These are phyloP conservation scores for Trypanosoma melophagium DNA, from an alignment of 208 protist species.

Conservation along the genomic window DNA sequence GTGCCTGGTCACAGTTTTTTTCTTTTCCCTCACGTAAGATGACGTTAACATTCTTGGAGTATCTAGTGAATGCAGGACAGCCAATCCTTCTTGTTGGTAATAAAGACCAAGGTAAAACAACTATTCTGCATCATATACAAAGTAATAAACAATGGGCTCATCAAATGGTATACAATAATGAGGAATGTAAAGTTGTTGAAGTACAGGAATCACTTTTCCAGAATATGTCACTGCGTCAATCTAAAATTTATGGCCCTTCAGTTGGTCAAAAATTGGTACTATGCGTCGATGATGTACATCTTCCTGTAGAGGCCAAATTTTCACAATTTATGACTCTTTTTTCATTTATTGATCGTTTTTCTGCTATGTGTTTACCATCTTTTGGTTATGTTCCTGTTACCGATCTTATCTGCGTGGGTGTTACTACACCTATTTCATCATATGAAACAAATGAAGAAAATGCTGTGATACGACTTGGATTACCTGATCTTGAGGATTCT, in stretches of 20 bases:
- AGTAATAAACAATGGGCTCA: conserved; percentile 59
- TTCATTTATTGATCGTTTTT: conserved; percentile 64
- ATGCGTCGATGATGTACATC: conserved; percentile 85
- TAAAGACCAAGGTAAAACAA: conserved; percentile 62
- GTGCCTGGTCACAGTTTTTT: conserved; percentile 67
- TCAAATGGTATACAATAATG: conserved; percentile 53
- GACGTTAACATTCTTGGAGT: conserved; percentile 63
- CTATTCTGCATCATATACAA: conserved; percentile 58
- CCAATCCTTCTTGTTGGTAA: conserved; percentile 62
- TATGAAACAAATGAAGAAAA: conserved; percentile 16
- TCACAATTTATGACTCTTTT: conserved; percentile 56
- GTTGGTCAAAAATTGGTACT: conserved; percentile 71
- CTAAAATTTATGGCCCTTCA: conserved; percentile 52
- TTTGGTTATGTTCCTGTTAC: conserved; percentile 52
- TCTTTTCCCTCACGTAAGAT: conserved; percentile 47
- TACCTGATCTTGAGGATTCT: conserved; percentile 57
- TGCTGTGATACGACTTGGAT: conserved; percentile 29
- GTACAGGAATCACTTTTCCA: conserved; percentile 65
- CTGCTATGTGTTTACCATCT: conserved; percentile 55
- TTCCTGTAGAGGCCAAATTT: conserved; percentile 31
- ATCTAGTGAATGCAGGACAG: conserved; percentile 74
- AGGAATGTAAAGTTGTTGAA: conserved; percentile 35
- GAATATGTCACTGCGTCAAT: conserved; percentile 45
- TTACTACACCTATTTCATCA: conserved; percentile 9
- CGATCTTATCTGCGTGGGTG: conserved; percentile 66